Evolutionary conservation across 768 basidiomycete species (phyloP).

Genomic region (Serpula lacrymans): DNA sequence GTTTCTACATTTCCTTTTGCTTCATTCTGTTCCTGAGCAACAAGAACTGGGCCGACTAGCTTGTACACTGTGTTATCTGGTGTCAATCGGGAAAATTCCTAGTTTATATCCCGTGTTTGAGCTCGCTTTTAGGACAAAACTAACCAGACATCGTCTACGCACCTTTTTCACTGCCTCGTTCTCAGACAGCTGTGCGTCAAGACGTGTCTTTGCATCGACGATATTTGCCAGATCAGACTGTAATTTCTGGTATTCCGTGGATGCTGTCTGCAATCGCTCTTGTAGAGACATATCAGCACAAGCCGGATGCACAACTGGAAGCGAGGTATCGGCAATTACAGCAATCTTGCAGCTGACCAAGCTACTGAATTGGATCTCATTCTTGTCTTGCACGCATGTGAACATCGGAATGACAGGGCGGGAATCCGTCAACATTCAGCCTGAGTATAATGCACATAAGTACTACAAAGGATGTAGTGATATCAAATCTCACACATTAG

Average conservation of each 20-base stretch:
- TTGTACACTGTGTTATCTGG: conserved; percentile 84
- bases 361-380: too few relatives aligned
- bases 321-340: not conserved
- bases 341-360: conserved; percentile 1
- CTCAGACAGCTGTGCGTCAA: conserved; percentile 90
- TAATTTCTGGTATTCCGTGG: conserved; percentile 76
- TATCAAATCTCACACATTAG: not conserved
- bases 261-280: conserved; percentile 60
- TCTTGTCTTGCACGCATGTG: too few relatives aligned
- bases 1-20: conserved; percentile 88
- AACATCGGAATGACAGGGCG: not conserved
- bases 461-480: not conserved
- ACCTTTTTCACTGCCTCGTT: conserved; percentile 93
- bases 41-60: conserved; percentile 84
- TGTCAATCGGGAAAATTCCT: conserved; percentile 83
- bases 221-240: conserved; percentile 68
- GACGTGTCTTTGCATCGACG: conserved; percentile 77
- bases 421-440: not conserved
- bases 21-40: conserved; percentile 84
- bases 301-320: too few relatives aligned
- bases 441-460: not conserved
- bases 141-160: conserved; percentile 4
- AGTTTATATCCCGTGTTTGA: conserved; percentile 4
- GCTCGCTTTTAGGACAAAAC: conserved; percentile 1
- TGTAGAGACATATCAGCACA: conserved; percentile 61